Conservation (phyloP, 495 filamentous ascomycete species). For the Annulohypoxylon stygium region DNA sequence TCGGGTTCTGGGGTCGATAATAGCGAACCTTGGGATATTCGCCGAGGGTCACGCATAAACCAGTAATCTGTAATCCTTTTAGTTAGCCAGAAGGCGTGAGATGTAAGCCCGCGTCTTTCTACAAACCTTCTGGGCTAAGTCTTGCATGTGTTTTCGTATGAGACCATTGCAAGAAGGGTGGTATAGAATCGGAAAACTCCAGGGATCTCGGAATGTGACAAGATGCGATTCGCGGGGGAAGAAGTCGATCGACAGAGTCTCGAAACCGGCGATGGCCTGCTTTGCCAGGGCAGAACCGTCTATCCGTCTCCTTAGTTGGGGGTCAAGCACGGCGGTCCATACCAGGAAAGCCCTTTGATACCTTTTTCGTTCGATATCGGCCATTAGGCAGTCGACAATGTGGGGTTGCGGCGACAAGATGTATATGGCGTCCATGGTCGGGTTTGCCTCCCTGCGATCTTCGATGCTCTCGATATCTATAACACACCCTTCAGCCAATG, state of each 20-base stretch:
- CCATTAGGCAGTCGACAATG: conserved; percentile 92
- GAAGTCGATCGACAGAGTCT: conserved; percentile 85
- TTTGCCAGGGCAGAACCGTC: conserved; percentile 65
- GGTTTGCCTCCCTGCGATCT: conserved; percentile 80
- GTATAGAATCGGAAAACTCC: conserved; percentile 92
- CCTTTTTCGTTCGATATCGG: conserved; percentile 85
- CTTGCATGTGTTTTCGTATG: conserved; percentile 81
- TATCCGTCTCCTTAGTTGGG: conserved; percentile 58
- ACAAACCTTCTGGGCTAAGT: conserved; percentile 86
- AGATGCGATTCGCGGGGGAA: conserved; percentile 92
- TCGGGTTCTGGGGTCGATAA: conserved; percentile 78
- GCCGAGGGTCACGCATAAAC: conserved; percentile 83
- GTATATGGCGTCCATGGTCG: conserved; percentile 93
- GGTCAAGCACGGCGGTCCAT: conserved; percentile 75
- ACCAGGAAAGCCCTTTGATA: conserved; percentile 82
- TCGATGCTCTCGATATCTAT: conserved; percentile 93
- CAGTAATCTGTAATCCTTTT: conserved; percentile 72
- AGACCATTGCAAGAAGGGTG: conserved; percentile 90
- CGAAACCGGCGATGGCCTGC: conserved; percentile 77
- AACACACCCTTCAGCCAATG: conserved; percentile 44
- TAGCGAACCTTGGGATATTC: conserved; percentile 94
- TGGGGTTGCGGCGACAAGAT: conserved; percentile 85
- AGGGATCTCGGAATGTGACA: conserved; percentile 91
- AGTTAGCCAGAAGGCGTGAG: conserved; percentile 48
- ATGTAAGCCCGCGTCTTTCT: conserved; percentile 19